phyloP scores from a whole-genome alignment of 116 monocot species.

The Iris pallida region DNA sequence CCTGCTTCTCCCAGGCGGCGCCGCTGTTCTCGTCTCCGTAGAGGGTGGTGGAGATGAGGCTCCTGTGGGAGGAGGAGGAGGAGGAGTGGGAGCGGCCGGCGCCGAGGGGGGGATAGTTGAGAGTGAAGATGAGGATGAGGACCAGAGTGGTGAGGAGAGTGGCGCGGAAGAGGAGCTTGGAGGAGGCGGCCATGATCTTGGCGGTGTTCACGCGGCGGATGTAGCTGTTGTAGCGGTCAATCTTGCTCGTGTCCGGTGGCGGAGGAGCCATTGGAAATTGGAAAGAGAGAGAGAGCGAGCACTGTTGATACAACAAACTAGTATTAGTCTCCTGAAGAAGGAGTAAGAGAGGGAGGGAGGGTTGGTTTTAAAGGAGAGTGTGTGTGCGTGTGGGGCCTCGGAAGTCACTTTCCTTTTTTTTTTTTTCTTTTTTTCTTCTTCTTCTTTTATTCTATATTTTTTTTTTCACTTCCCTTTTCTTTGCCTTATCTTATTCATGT shows the following conservation, averaged over 20 bases:
- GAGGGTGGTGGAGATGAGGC: constrained; percentile 10
- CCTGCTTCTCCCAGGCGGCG: constrained; percentile 14
- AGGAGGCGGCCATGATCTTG: constrained; percentile 10
- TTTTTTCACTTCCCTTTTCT: no score
- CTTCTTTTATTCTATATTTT: no score
- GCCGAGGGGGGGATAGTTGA: constrained; percentile 3
- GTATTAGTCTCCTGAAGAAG: no score
- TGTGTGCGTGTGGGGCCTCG: no score
- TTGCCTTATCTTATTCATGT: no score
- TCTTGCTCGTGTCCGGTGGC: constrained; percentile 23
- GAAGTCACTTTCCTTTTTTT: no score
- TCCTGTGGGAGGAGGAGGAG: background rate
- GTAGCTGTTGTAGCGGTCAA: constrained; percentile 33
- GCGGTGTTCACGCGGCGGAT: constrained; percentile 19
- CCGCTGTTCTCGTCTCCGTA: background rate
- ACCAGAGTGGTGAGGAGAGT: constrained; percentile 10
- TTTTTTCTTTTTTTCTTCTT: no score
- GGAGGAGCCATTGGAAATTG: constrained; percentile 11
- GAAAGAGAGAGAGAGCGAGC: no score
- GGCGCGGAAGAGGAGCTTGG: constrained; percentile 16
- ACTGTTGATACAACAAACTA: no score
- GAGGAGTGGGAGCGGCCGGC: background rate
- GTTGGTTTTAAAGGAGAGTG: no score
- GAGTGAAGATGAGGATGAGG: constrained; percentile 15
- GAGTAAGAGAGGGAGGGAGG: no score